Evolutionary conservation across 768 basidiomycete genomes (phyloP).

Genomic region (Trametes villosa): DNA sequence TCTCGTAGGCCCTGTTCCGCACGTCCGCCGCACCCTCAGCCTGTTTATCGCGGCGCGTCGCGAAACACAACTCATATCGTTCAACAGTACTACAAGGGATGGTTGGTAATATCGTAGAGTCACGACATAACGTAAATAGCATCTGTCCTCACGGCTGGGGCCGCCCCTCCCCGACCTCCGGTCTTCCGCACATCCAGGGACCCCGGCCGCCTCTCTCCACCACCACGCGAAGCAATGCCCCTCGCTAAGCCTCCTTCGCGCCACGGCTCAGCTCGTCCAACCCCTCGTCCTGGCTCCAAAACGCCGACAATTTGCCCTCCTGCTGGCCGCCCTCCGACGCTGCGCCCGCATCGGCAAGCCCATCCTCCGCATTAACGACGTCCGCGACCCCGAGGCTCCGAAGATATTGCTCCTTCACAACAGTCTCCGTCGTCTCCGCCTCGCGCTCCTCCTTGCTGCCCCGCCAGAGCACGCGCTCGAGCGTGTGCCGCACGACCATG

Average conservation of each 20-base stretch:
- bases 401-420: constrained; percentile 51
- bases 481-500: constrained; percentile 62
- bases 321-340: constrained; percentile 26
- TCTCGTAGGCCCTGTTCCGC: constrained; percentile 8
- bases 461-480: constrained; percentile 80
- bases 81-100: constrained; percentile 1
- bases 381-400: constrained; percentile 35
- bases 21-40: background rate
- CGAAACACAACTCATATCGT: too few relatives aligned
- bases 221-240: background rate
- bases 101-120: background rate
- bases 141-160: background rate
- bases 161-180: background rate
- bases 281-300: constrained; percentile 79
- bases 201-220: background rate
- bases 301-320: constrained; percentile 41
- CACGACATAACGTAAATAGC: constrained; percentile 14
- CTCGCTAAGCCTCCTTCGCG: constrained; percentile 57
- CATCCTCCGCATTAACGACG: constrained; percentile 27
- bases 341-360: constrained; percentile 20
- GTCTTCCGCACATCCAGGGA: background rate
- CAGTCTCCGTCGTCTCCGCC: constrained; percentile 57
- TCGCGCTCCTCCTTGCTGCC: constrained; percentile 68
- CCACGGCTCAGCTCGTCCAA: constrained; percentile 69
- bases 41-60: background rate